phyloP scores from a whole-genome alignment of 768 basidiomycete species.

The Boletus barrowsii region DNA sequence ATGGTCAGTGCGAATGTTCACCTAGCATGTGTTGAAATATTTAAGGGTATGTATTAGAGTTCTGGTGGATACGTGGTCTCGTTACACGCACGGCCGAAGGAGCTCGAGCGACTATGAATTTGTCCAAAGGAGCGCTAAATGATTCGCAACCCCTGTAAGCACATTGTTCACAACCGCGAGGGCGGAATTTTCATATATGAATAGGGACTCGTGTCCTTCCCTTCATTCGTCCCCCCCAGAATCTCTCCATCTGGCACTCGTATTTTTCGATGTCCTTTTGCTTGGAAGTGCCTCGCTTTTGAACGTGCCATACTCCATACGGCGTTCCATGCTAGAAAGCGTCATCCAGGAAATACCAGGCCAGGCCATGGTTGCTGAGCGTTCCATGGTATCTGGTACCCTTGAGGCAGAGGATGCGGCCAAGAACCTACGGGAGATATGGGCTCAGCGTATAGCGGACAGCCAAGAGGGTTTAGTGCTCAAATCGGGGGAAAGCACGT shows the following conservation, averaged over 20 bases:
- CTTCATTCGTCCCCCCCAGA: constrained; percentile 38
- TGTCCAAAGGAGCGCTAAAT: constrained; percentile 16
- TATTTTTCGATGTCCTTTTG: constrained; percentile 85
- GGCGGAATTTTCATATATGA: background rate
- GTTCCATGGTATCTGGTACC: constrained; percentile 40
- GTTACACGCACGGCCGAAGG: constrained; percentile 58
- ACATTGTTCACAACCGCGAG: constrained; percentile 2
- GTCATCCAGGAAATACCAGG: constrained; percentile 54
- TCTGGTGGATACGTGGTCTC: constrained; percentile 68
- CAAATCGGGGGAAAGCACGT: constrained; percentile 66
- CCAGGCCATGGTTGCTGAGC: constrained; percentile 60
- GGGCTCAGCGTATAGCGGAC: constrained; percentile 49
- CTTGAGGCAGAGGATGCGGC: constrained; percentile 11
- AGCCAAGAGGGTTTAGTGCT: constrained; percentile 72
- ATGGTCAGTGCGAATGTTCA: constrained; percentile 49
- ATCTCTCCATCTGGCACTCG: constrained; percentile 65
- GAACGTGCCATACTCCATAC: constrained; percentile 49
- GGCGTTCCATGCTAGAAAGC: constrained; percentile 61
- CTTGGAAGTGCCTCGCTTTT: constrained; percentile 62
- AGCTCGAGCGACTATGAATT: constrained; percentile 36
- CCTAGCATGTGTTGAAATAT: background rate
- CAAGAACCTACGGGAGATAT: constrained; percentile 39
- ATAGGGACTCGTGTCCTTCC: constrained; percentile 40
- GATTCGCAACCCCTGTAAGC: constrained; percentile 22
- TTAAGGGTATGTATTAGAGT: constrained; percentile 46